Conservation (phyloP, 441 rosid species). For the Breynia disticha region DNA sequence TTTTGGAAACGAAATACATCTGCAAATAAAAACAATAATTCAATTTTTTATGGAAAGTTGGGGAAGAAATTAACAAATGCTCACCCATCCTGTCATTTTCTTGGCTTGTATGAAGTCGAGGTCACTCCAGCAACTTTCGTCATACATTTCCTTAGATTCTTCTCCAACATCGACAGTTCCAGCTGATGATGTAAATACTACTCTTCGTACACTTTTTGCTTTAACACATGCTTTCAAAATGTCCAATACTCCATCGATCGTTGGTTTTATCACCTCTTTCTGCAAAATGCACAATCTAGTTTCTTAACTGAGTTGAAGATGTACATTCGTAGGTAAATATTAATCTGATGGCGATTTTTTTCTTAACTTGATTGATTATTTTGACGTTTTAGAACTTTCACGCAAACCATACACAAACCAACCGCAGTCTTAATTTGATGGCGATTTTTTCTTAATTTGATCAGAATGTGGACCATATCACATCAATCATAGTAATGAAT, state of each 20-base stretch:
- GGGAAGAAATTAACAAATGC: constrained; percentile 5
- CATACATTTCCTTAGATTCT: constrained; percentile 37
- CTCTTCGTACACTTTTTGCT: constrained; percentile 50
- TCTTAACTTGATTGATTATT: too few species aligned
- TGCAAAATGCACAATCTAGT: constrained; percentile 11
- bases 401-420: too few species aligned
- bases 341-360: too few species aligned
- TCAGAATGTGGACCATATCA: too few species aligned
- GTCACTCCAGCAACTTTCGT: constrained; percentile 73
- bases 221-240: constrained; percentile 69
- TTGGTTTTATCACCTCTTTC: constrained; percentile 91
- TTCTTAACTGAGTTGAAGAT: too few species aligned
- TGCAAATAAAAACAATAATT: constrained; percentile 6
- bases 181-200: constrained; percentile 84
- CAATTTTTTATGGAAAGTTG: too few species aligned
- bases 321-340: too few species aligned
- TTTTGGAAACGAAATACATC: constrained; percentile 89
- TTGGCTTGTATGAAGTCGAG: constrained; percentile 42
- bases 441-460: too few species aligned
- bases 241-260: constrained; percentile 58
- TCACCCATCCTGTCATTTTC: constrained; percentile 95
- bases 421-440: too few species aligned
- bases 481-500: too few species aligned
- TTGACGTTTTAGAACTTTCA: too few species aligned
- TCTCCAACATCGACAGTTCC: constrained; percentile 76